Conservation (phyloP, 2,329 filamentous ascomycete species). For the Nothopassalora personata region DNA sequence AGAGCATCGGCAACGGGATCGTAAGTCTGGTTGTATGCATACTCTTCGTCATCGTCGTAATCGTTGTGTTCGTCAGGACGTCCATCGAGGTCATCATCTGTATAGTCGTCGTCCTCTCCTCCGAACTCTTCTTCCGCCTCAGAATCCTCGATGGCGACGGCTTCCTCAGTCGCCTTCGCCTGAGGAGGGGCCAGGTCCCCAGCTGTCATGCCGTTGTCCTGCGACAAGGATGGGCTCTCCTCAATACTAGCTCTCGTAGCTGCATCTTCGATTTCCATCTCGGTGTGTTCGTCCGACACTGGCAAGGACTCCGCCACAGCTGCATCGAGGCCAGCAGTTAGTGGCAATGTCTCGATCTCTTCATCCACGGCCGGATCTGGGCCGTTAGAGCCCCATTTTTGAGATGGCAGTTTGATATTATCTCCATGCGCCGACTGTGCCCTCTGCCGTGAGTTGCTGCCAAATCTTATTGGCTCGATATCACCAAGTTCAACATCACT, state of each 20-base stretch:
- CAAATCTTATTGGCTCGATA: not conserved
- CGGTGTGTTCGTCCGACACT: not conserved
- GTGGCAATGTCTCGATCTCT: not conserved
- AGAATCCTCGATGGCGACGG: not conserved
- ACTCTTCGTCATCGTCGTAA: slow-evolving; percentile 3
- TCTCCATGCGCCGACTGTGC: not conserved
- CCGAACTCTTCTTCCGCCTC: not conserved
- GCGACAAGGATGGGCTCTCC: not conserved
- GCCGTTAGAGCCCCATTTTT: not conserved
- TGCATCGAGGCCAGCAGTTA: not conserved
- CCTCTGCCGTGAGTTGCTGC: not conserved
- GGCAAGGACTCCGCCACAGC: not conserved
- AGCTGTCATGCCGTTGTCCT: not conserved
- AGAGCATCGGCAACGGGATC: slow-evolving; percentile 19
- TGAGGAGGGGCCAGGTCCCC: not conserved
- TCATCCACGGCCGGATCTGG: not conserved
- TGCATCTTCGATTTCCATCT: not conserved
- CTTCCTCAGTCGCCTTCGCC: not conserved
- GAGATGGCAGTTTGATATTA: not conserved
- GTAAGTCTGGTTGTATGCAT: slow-evolving; percentile 12
- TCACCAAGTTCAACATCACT: slow-evolving; percentile 5
- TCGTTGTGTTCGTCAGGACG: not conserved
- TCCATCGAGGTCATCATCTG: slow-evolving; percentile 1
- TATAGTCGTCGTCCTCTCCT: slow-evolving; percentile 3
- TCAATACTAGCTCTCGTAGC: not conserved